These are phyloP conservation scores for Nicotiana rustica DNA, from an alignment of 305 asterid species.

Conservation along the genomic window DNA sequence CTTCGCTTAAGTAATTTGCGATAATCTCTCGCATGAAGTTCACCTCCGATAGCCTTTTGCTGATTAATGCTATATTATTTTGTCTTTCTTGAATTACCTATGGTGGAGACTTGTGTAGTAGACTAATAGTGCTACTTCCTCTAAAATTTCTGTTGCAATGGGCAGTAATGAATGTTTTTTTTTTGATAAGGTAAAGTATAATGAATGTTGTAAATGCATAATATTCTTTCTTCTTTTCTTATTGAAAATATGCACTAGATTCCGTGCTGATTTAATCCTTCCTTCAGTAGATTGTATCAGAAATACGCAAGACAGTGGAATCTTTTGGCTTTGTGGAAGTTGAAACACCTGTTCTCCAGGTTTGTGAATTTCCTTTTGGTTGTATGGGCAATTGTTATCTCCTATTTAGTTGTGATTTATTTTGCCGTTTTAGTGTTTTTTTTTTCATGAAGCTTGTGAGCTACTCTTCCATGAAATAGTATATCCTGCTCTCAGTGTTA, in stretches of 20 bases:
- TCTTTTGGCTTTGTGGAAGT: constrained; percentile 93
- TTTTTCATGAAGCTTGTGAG: not conserved
- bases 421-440: not conserved
- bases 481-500: not conserved
- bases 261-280: constrained; percentile 47
- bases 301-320: constrained; percentile 90
- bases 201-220: not conserved
- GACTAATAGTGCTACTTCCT: not conserved
- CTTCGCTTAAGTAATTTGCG: not conserved
- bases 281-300: constrained; percentile 88
- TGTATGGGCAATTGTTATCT: constrained; percentile 5
- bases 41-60: not conserved
- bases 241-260: constrained; percentile 2
- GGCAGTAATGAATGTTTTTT: not conserved
- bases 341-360: constrained; percentile 99
- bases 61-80: not conserved
- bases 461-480: constrained; percentile 1
- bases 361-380: constrained; percentile 40
- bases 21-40: not conserved
- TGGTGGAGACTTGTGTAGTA: constrained; percentile 6
- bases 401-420: constrained; percentile 27
- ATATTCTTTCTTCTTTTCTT: not conserved
- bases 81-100: constrained; percentile 22
- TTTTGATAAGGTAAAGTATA: too few species aligned
- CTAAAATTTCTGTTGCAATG: constrained; percentile 18